These are phyloP conservation scores for Hypomontagnella submonticulosa DNA, from an alignment of 495 filamentous ascomycete genomes.

Conservation along the genomic window DNA sequence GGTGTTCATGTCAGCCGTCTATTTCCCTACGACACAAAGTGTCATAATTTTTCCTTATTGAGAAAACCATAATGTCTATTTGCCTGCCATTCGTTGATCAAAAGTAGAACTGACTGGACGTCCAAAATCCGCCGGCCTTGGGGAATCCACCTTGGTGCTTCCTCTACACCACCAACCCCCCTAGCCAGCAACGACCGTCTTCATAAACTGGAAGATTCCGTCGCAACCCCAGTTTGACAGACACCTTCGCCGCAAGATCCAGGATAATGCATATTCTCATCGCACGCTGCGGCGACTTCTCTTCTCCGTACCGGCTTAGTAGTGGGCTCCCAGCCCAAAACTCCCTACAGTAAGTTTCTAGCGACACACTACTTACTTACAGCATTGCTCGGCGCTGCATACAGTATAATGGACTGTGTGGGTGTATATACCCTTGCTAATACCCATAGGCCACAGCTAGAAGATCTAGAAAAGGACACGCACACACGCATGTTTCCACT, in stretches of 20 bases:
- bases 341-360: slow-evolving; percentile 28
- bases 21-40: slow-evolving; percentile 33
- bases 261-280: slow-evolving; percentile 37
- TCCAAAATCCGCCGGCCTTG: slow-evolving; percentile 23
- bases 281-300: slow-evolving; percentile 13
- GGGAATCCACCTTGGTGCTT: slow-evolving; percentile 34
- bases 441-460: slow-evolving; percentile 33
- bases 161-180: slow-evolving; percentile 19
- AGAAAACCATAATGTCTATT: slow-evolving; percentile 17
- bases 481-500: slow-evolving; percentile 44
- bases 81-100: slow-evolving; percentile 17
- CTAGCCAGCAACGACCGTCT: slow-evolving; percentile 22
- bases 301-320: slow-evolving; percentile 13
- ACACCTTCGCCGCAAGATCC: slow-evolving; percentile 30
- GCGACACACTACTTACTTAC: slow-evolving; percentile 9
- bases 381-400: slow-evolving; percentile 21
- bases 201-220: slow-evolving; percentile 27
- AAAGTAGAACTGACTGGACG: slow-evolving; percentile 14
- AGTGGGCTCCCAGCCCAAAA: slow-evolving; percentile 15
- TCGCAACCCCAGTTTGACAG: slow-evolving; percentile 12
- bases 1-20: slow-evolving; percentile 33
- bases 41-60: slow-evolving; percentile 29
- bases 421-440: slow-evolving; percentile 37
- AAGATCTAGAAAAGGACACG: slow-evolving; percentile 45
- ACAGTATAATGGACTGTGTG: slow-evolving; percentile 44